Conservation (phyloP, 176 grass and related monocot species). For the Hyparrhenia diplandra region DNA sequence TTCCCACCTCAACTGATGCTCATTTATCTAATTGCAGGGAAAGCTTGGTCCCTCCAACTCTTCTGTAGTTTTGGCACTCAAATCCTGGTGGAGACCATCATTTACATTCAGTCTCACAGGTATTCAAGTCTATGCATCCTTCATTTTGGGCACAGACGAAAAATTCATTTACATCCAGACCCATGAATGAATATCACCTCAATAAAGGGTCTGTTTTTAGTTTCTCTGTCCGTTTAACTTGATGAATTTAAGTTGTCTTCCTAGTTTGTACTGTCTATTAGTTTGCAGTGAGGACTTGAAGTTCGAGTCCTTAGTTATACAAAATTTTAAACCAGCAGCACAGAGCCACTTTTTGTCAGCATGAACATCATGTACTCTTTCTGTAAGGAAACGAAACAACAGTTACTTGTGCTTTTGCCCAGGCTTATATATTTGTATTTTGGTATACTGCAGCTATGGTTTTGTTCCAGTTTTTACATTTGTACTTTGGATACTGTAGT, state of each 20-base stretch:
- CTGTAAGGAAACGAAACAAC: background rate
- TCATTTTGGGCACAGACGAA: background rate
- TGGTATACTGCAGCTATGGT: background rate
- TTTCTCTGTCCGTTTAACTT: background rate
- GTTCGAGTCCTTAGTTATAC: background rate
- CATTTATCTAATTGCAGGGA: slow-evolving; percentile 40
- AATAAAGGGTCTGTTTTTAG: background rate
- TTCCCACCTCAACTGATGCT: background rate
- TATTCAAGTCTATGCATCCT: slow-evolving; percentile 15
- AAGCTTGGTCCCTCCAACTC: slow-evolving; percentile 74
- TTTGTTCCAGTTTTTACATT: background rate
- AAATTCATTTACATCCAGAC: background rate
- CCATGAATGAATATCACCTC: background rate
- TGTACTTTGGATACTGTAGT: background rate
- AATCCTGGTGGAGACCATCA: slow-evolving; percentile 96
- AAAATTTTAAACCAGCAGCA: background rate
- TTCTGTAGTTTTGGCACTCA: slow-evolving; percentile 71
- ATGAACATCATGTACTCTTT: background rate
- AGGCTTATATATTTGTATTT: background rate
- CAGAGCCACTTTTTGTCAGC: no score
- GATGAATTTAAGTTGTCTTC: background rate
- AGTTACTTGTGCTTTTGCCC: background rate
- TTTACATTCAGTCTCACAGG: slow-evolving; percentile 88
- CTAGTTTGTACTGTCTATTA: background rate
- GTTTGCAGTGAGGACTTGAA: background rate